These are phyloP conservation scores for Schizosaccharomyces cryophilus DNA, from an alignment of 805 yeast genomes.

Conservation along the genomic window DNA sequence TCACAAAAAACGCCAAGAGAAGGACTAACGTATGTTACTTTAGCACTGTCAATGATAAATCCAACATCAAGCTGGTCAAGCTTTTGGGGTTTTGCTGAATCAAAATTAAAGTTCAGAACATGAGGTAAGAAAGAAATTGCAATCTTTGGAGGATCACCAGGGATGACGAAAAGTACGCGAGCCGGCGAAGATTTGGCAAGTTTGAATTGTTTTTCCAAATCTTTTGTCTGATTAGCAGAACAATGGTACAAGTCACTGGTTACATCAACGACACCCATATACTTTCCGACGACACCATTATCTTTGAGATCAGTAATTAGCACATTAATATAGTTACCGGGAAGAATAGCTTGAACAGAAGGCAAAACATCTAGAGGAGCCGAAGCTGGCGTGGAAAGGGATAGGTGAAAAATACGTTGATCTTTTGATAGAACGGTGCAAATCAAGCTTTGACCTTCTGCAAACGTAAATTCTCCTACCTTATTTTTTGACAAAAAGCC, in stretches of 20 bases:
- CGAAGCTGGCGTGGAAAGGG: conserved; percentile 23
- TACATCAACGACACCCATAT: conserved; percentile 45
- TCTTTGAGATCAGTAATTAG: conserved; percentile 32
- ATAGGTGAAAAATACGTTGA: conserved; percentile 35
- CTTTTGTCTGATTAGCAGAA: conserved; percentile 20
- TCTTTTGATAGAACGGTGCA: conserved; percentile 28
- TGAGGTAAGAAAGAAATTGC: conserved; percentile 41
- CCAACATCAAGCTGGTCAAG: conserved; percentile 32
- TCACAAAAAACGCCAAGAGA: conserved; percentile 16
- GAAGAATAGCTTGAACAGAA: conserved; percentile 40
- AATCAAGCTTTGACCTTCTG: conserved; percentile 51
- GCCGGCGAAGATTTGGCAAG: conserved; percentile 44
- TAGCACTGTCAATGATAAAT: conserved; percentile 30
- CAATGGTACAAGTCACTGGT: conserved; percentile 46
- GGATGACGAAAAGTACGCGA: conserved; percentile 38
- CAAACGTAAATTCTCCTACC: conserved; percentile 2
- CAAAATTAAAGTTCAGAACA: conserved; percentile 17
- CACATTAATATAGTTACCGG: conserved; percentile 66
- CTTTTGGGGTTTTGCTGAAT: conserved; percentile 5
- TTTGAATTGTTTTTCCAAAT: conserved; percentile 36
- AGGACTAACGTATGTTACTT: conserved; percentile 28
- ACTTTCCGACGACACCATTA: conserved; percentile 47
- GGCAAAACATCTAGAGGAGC: conserved; percentile 27
- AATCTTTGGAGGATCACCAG: conserved; percentile 23
- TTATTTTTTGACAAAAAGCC: conserved; percentile 54